phyloP scores from a whole-genome alignment of 257 asterid genomes.

The Primulina eburnea region DNA sequence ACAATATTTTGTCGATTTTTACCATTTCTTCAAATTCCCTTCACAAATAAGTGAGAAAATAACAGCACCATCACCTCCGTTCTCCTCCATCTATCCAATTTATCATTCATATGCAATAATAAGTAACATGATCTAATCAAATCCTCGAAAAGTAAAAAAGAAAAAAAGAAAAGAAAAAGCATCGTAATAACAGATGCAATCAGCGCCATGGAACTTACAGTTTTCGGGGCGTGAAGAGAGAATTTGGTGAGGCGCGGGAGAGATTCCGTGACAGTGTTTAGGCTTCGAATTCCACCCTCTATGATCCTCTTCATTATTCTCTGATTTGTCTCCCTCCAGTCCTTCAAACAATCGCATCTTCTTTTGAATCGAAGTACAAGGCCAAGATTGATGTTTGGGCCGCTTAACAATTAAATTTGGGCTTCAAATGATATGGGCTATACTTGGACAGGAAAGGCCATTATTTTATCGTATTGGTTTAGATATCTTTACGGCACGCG shows the following conservation, averaged over 20 bases:
- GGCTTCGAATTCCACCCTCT: slow-evolving; percentile 36
- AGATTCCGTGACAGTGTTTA: slow-evolving; percentile 35
- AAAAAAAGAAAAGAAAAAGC: not conserved
- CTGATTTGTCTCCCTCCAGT: not conserved
- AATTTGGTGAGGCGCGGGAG: slow-evolving; percentile 57
- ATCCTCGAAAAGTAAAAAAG: too few species aligned
- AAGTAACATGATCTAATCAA: not conserved
- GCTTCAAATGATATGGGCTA: too few species aligned
- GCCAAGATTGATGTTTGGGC: too few species aligned
- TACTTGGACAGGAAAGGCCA: too few species aligned
- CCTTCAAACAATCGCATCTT: too few species aligned
- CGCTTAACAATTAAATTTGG: too few species aligned
- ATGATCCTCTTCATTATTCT: slow-evolving; percentile 24
- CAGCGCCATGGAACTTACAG: slow-evolving; percentile 35
- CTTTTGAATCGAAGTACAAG: not conserved
- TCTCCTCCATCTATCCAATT: not conserved
- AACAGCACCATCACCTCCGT: not conserved
- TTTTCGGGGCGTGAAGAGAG: slow-evolving; percentile 55
- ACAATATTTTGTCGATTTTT: not conserved
- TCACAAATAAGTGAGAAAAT: not conserved
- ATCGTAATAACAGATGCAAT: not conserved
- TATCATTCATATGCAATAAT: too few species aligned
- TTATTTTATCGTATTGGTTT: too few species aligned
- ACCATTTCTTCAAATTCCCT: not conserved
- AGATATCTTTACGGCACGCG: too few species aligned